Base-by-base conservation (phyloP, 768 basidiomycete genomes). In the Lactifluus subvellereus region DNA sequence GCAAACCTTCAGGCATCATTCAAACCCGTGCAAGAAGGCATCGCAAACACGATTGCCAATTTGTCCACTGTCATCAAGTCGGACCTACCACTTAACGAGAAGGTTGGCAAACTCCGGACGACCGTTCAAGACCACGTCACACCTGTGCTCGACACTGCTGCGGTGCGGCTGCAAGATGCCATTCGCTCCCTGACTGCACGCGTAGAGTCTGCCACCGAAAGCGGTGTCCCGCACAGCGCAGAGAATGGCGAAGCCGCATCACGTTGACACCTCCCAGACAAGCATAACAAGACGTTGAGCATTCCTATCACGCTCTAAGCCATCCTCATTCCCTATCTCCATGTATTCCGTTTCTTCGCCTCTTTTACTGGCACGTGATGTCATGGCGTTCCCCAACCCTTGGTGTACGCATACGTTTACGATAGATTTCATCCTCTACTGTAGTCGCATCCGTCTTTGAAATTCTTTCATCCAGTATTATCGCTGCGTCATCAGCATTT, bases 51-150 rank as follows among this genome's bases (percentile, higher is more conserved):
- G 3, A 78, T 82, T 60, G 70, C 76, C 18, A 84, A 89, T 45
- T 73, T 91, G 37, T 77, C 78, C 30, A 64, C 70, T 32, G 85
- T 87, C 64, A 69, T 87, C 54, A 77, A 76, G 40, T 80, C 83
- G 60, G 80, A 87, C 57, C 69, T 85, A 18, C 78, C 87, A 0
- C 63, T 88, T 3, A 78, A 80, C 49, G 88, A 88, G 60, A 90
- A 88, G 77, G 79, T 84, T 18, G 67, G 73, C 52, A 82, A 80
- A 61, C 75, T 89, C 20, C 72, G 78, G 27, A 74, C 78, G 57
- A 83, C 87, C 58, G 85, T 90, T 30, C 81, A 77, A 68, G 79
- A 81, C 30, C 81, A 81, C 38, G 82, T 89, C 27, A 76, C 76
- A 32, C 89, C 88, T 20, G 71, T 88, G 56, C 77, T 90, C 14